Base-by-base conservation (phyloP, 176 grass and related monocot genomes). In the Eleusine indica region DNA sequence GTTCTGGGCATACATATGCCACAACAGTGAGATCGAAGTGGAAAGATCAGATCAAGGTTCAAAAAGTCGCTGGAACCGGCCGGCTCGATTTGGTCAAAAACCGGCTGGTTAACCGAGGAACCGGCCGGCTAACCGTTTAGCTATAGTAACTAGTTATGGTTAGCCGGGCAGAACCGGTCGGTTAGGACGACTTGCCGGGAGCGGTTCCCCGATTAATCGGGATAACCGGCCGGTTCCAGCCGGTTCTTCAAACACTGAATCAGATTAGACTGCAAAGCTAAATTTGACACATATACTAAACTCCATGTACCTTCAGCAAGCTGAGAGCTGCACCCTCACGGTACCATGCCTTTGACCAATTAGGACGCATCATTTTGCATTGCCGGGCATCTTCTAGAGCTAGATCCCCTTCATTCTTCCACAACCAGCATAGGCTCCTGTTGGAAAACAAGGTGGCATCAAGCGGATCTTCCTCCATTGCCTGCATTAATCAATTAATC, bases 331-430 rank as follows among this genome's bases (percentile, higher is more conserved):
- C 22, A 0, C 58, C 76, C 58, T 78, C 61, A 3, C 62, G 77
- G 46, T 67, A 79, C 77, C 62, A 79, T 66, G 77, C 77, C 28
- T 79, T 79, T 5, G 44, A 12, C 77, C 77, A 79, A 12, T 22
- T 17, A 52, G 77, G 77, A 38, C 43, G 13, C 6, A 80, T 4
- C 29, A 7, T 2, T 13, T 28, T 63, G 22, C 61, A 63, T 19
- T 78, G 15, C n/a, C 1, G 40, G 63, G 76, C 60, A 32, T 47
- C 8, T 7, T 10, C 18, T 22, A 78, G 41, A 66, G 54, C 54
- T 58, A n/a, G 54, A 58, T n/a, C 54, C 18, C 54, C 54, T 58
- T 58, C 54, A n/a, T 58, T 58, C 54, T 21, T 58, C 54, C 54
- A 18, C 54, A 21, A 58, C 54, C 54, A 58, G 19, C 54, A 58